Base-by-base conservation (phyloP, 2,329 filamentous ascomycete species). In the Colletotrichum tamarilloi region DNA sequence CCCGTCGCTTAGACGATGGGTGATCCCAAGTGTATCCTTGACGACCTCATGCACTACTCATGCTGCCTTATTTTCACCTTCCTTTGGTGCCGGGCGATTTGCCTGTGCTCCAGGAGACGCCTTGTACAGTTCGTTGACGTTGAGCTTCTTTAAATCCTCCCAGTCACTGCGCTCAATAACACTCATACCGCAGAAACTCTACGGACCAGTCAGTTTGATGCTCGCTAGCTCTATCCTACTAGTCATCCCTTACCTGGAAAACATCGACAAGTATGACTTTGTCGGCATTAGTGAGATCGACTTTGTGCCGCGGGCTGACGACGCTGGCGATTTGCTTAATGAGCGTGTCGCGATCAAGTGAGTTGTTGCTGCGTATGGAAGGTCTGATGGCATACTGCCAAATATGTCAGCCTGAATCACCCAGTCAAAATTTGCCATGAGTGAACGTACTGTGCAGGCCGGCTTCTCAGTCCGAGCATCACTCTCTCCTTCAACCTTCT, bases 351-450 rank as follows among this genome's bases (percentile, higher is more conserved):
- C 93, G 89, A 76, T 89, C 92, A 74, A 96, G 86, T 4, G 87
- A 87, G 76, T 87, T 92, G 82, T 95, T 92, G 78, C 93, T 94
- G 68, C 94, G 91, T 74, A 94, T 90, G 16, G 90, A 93, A n/a
- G 92, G 90, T 57, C 94, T 91, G 76, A 97, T 95, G n/a, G 94
- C 94, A 82, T 95, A 97, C 94, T 96, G 74, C 12, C 62, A 14
- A 12, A 24, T 16, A 14, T 30, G 30, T 30, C 30, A 24, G 59
- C 22, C 38, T 9, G 6, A 2, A 14, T 22, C 19, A n/a, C 22
- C 6, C 38, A 65, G n/a, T 16, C 2, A 49, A 19, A 46, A 14
- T 72, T 22, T 52, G 55, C 26, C 49, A 22, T 16, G 16, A 67
- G 30, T 74, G 60, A 60, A 81, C 87, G 80, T 80, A 89, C 88